Evolutionary conservation across 2,329 filamentous ascomycete genomes (phyloP).

Genomic region (Corniculantispora saksenae): DNA sequence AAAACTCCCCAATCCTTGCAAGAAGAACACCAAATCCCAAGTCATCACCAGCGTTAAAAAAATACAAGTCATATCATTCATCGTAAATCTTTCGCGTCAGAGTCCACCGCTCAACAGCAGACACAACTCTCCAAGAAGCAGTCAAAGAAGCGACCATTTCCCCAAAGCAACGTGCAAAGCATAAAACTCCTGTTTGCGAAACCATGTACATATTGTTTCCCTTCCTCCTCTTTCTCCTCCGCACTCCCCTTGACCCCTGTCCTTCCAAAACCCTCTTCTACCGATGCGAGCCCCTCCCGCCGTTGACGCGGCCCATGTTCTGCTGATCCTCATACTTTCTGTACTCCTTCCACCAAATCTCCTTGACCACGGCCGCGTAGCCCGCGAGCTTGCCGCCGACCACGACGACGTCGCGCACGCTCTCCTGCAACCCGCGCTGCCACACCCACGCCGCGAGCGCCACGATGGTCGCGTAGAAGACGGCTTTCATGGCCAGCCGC

Average conservation of each 20-base stretch:
- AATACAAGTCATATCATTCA: neutral
- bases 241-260: neutral
- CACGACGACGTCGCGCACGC: constrained; percentile 57
- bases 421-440: constrained; percentile 66
- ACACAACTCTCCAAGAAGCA: neutral
- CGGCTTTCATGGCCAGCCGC: constrained; percentile 60
- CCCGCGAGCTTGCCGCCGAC: constrained; percentile 45
- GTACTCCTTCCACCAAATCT: constrained; percentile 61
- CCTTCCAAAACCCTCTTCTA: neutral
- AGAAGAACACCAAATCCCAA: neutral
- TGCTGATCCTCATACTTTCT: constrained; percentile 55
- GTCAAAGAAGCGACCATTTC: neutral
- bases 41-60: neutral
- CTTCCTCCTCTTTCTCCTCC: neutral
- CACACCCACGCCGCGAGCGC: constrained; percentile 58
- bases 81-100: neutral
- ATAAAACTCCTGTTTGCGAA: neutral
- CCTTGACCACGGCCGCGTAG: constrained; percentile 50
- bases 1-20: neutral
- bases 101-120: neutral
- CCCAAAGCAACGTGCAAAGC: neutral
- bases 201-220: constrained; percentile 1
- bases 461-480: constrained; percentile 64
- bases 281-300: neutral
- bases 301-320: constrained; percentile 27